These are phyloP conservation scores for Aspergillus leporis DNA, from an alignment of 495 filamentous ascomycete species.

Conservation along the genomic window DNA sequence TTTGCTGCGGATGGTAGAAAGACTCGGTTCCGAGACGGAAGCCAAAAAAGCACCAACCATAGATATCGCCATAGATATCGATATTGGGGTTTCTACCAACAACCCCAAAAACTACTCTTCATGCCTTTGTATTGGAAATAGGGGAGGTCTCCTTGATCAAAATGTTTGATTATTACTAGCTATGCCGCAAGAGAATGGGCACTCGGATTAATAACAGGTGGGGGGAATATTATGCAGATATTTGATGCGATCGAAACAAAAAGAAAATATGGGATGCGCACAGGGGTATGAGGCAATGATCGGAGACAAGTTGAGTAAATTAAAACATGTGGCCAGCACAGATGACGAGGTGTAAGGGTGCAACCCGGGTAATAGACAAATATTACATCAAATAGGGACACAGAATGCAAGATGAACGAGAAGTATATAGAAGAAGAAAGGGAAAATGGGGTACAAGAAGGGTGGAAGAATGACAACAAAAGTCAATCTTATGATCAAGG, in stretches of 20 bases:
- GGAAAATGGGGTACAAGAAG: conserved; percentile 23
- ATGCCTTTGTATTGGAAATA: background rate
- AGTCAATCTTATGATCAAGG: background rate
- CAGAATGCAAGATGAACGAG: conserved; percentile 21
- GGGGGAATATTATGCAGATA: conserved; percentile 23
- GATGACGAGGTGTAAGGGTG: conserved; percentile 5
- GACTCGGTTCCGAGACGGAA: background rate
- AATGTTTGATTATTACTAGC: conserved; percentile 26
- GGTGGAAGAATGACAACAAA: background rate
- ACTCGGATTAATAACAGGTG: conserved; percentile 19
- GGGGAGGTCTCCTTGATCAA: background rate
- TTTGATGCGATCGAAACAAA: conserved; percentile 18
- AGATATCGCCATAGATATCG: background rate
- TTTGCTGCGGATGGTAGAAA: too few relatives aligned
- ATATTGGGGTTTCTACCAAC: background rate
- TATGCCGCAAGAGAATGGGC: conserved; percentile 20
- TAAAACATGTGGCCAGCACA: conserved; percentile 37
- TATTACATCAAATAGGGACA: conserved; percentile 27
- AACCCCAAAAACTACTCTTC: background rate
- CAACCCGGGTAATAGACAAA: conserved; percentile 19
- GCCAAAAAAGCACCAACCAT: background rate
- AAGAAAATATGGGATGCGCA: conserved; percentile 25
- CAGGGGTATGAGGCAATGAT: conserved; percentile 34
- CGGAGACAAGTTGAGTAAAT: conserved; percentile 30
- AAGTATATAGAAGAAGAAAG: conserved; percentile 19